A percentile compares a stretch with the other conserved stretches of the same genome.
These are phyloP conservation scores for Rhododendron mucronatum DNA, from an alignment of 148 eudicot genomes.

Conservation along the genomic window DNA sequence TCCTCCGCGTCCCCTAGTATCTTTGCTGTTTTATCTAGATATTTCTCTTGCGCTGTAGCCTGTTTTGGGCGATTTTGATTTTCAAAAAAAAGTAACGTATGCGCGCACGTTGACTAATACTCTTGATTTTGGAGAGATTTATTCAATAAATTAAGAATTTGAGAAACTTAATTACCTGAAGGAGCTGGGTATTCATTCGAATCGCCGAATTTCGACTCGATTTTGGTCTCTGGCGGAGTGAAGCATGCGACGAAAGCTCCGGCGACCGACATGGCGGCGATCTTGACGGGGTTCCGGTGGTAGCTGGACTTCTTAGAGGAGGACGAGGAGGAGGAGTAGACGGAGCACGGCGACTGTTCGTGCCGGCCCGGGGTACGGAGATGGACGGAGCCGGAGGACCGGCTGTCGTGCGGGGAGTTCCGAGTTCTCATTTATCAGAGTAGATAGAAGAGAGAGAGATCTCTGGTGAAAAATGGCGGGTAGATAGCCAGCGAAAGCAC, in stretches of 20 bases:
- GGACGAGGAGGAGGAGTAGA: conserved; percentile 22
- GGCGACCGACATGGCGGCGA: conserved; percentile 50
- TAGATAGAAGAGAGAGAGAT: background rate
- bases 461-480: conserved; percentile 27
- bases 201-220: conserved; percentile 7
- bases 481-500: background rate
- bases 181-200: conserved; percentile 9
- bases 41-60: no score
- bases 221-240: conserved; percentile 54
- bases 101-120: no score
- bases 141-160: background rate
- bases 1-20: no score
- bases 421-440: background rate
- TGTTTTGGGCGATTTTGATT: no score
- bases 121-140: background rate
- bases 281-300: conserved; percentile 28
- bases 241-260: conserved; percentile 60
- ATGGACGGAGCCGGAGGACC: conserved; percentile 23
- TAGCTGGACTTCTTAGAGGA: conserved; percentile 35
- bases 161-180: conserved; percentile 21
- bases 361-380: conserved; percentile 22
- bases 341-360: conserved; percentile 21
- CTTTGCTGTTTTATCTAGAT: no score
- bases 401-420: conserved; percentile 12
- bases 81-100: no score